Evolutionary conservation across 2,329 filamentous ascomycete species (phyloP).

Genomic region (Colletotrichum shisoi): DNA sequence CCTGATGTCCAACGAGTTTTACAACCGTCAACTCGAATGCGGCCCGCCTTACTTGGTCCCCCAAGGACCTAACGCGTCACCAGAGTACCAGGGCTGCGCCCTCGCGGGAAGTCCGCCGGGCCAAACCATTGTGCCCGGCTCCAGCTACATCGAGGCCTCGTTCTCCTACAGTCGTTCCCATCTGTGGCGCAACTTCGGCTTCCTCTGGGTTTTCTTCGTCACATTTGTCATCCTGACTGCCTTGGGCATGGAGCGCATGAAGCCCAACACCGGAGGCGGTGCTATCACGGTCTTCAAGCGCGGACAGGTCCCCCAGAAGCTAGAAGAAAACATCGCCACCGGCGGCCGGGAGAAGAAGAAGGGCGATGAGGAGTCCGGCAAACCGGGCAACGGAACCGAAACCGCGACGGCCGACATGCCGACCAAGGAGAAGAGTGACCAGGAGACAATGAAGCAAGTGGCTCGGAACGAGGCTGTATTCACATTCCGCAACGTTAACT

Average conservation of each 20-base stretch:
- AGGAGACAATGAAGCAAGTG: slow-evolving; percentile 56
- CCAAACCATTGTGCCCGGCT: slow-evolving; percentile 60
- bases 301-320: slow-evolving; percentile 66
- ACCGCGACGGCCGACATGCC: slow-evolving; percentile 59
- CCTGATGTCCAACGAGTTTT: slow-evolving; percentile 71
- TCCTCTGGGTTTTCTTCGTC: slow-evolving; percentile 59
- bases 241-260: slow-evolving; percentile 52
- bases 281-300: slow-evolving; percentile 69
- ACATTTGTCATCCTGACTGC: slow-evolving; percentile 57
- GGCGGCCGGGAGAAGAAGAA: slow-evolving; percentile 53
- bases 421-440: slow-evolving; percentile 41
- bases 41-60: slow-evolving; percentile 64
- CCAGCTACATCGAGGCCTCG: slow-evolving; percentile 61
- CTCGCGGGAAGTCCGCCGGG: slow-evolving; percentile 65
- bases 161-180: slow-evolving; percentile 65
- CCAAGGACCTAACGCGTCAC: slow-evolving; percentile 53
- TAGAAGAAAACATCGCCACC: slow-evolving; percentile 65
- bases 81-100: slow-evolving; percentile 66
- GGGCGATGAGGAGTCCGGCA: slow-evolving; percentile 61
- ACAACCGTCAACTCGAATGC: slow-evolving; percentile 63
- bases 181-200: slow-evolving; percentile 67
- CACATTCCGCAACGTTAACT: slow-evolving; percentile 61
- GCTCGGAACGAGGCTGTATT: slow-evolving; percentile 69
- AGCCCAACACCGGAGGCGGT: slow-evolving; percentile 67
- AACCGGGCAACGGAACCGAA: slow-evolving; percentile 62